Base-by-base conservation (phyloP, 176 grass and related monocot genomes). In the Tillandsia fasciculata region DNA sequence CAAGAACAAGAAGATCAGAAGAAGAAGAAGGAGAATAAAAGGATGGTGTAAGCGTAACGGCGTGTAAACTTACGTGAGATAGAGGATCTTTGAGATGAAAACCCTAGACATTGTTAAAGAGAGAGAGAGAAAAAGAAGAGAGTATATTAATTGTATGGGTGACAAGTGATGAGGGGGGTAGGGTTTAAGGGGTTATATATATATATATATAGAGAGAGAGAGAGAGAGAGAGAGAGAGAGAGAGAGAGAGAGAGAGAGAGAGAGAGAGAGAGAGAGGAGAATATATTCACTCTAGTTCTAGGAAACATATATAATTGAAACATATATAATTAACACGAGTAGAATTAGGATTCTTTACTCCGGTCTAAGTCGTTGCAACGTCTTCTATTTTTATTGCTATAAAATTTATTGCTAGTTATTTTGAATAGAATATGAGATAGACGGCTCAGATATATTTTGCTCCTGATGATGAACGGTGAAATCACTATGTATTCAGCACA, bases 61-160 rank as follows among this genome's bases (percentile, higher is more conserved):
- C 20, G n/a, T 20, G 8, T n/a, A 9, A 14, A 48, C 26, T 74
- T 42, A 83, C 81, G 12, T 65, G 26, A 70, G 1, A 10, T 64
- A 10, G 65, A 49, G 8, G 53, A 71, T 65, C 9, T 72, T 2
- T 15, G 67, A 4, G 49, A 69, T 70, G 70, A 53, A 13, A 49
- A 78, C 42, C 50, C 69, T 83, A 2, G 76, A 70, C 81, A 83
- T 83, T 65, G n/a, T 56, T 11, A 33, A 2, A 68, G 22, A 68
- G 65, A 68, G 65, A 68, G 65, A 9, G 1, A 42, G 65, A 68
- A 26, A 13, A 4, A 48, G 66, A 20, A 2, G 24, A 69, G 27
- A 8, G n/a, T 67, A 4, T 67, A 3, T 33, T 67, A 67, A 67
- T 28, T 28, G 26, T 12, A 23, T 10, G 24, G 22, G 11, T 50